A percentile compares a stretch with the other conserved stretches of the same genome.
Conservation (phyloP, 345 rosid genomes). For the Lagerstroemia speciosa region DNA sequence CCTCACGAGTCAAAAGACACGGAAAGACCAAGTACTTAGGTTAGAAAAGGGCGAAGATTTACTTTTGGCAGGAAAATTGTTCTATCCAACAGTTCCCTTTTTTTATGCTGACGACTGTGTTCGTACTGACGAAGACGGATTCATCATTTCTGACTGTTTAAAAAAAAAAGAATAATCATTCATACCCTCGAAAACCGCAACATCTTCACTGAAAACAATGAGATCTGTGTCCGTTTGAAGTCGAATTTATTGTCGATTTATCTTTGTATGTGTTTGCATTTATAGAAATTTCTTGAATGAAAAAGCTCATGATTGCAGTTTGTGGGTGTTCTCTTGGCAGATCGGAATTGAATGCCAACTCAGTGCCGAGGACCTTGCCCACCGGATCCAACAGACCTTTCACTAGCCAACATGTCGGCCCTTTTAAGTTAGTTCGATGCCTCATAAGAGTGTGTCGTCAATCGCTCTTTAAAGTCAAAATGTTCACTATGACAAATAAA, state of each 20-base stretch:
- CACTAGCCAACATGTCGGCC: too few species aligned
- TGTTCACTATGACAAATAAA: too few species aligned
- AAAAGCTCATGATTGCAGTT: neutral
- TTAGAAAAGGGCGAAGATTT: neutral
- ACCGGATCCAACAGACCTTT: slow-evolving; percentile 82
- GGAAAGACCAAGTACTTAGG: too few species aligned
- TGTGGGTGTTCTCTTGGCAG: slow-evolving; percentile 23
- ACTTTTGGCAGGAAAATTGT: neutral
- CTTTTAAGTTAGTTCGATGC: too few species aligned
- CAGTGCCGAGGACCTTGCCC: slow-evolving; percentile 90
- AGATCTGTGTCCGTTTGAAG: too few species aligned
- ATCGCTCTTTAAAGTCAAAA: too few species aligned
- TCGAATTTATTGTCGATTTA: neutral
- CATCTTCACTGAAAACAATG: slow-evolving; percentile 1
- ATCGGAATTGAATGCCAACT: slow-evolving; percentile 95
- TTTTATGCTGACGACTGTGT: neutral
- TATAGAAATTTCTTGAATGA: neutral
- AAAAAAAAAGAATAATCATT: neutral
- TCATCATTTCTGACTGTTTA: neutral
- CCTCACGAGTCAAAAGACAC: too few species aligned
- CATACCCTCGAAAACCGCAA: neutral
- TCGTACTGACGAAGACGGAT: neutral
- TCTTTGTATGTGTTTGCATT: neutral
- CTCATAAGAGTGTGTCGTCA: too few species aligned
- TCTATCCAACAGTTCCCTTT: neutral